Evolutionary conservation across 345 rosid species (phyloP).

Genomic region (Citrus glauca): DNA sequence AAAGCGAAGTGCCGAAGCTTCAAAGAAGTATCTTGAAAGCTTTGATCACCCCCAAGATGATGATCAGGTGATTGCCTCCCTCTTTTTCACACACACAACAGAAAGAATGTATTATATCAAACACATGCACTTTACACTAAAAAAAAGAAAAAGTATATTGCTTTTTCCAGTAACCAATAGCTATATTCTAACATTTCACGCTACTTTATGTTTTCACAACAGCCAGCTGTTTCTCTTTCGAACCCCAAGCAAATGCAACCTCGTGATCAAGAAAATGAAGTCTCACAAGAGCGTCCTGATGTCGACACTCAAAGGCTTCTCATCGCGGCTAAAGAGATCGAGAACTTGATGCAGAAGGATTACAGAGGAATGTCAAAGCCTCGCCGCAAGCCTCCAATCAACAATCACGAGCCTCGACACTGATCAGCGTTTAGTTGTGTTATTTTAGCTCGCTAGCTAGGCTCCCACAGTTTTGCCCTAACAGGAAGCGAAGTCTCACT

Average conservation of each 20-base stretch:
- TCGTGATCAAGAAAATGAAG: not conserved
- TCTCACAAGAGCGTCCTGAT: not conserved
- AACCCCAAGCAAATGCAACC: not conserved
- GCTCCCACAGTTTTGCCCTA: conserved; percentile 30
- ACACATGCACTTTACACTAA: not conserved
- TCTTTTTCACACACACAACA: not conserved
- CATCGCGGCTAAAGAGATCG: conserved; percentile 31
- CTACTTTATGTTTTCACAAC: not conserved
- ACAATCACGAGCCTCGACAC: conserved; percentile 38
- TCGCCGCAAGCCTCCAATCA: conserved; percentile 43
- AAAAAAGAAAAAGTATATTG: no score
- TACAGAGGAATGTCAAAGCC: conserved; percentile 29
- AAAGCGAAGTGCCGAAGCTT: not conserved
- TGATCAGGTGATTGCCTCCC: conserved; percentile 8
- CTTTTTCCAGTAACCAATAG: not conserved
- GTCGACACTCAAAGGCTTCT: conserved; percentile 29
- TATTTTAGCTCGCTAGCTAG: not conserved
- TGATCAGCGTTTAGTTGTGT: not conserved
- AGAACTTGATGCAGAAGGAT: conserved; percentile 34
- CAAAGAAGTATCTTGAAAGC: conserved; percentile 4
- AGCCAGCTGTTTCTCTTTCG: conserved; percentile 9
- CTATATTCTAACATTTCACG: not conserved
- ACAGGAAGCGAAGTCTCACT: conserved; percentile 2
- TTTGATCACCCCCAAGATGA: not conserved
- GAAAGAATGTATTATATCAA: not conserved